A percentile compares a stretch with the other conserved stretches of the same genome.
phyloP scores from a whole-genome alignment of 1,284 basidiomycete genomes.

The Porodaedalea pini region DNA sequence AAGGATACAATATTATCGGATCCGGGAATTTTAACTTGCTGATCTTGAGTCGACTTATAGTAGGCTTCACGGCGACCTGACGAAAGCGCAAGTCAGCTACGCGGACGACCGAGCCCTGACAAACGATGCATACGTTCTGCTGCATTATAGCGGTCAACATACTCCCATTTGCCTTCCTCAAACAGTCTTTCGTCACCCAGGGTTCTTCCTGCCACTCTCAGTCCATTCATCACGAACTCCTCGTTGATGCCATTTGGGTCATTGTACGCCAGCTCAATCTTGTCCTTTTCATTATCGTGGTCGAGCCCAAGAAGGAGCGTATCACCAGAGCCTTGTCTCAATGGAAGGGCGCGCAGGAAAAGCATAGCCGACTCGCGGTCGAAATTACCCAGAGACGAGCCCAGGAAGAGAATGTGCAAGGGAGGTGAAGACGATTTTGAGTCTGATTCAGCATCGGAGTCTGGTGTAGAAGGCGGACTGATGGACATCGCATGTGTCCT shows the following conservation, averaged over 20 bases:
- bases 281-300: constrained; percentile 64
- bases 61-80: constrained; percentile 86
- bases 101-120: neutral
- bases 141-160: constrained; percentile 77
- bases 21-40: constrained; percentile 56
- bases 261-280: constrained; percentile 82
- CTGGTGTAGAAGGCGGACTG: constrained; percentile 40
- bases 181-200: constrained; percentile 64
- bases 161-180: constrained; percentile 74
- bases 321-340: constrained; percentile 69
- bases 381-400: constrained; percentile 94
- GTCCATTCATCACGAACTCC: constrained; percentile 89
- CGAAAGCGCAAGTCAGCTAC: constrained; percentile 13
- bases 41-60: constrained; percentile 65
- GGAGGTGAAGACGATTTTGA: constrained; percentile 35
- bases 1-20: constrained; percentile 48
- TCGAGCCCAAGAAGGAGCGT: constrained; percentile 83
- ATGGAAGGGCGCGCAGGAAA: constrained; percentile 79
- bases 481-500: constrained; percentile 21
- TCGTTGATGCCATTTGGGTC: constrained; percentile 76
- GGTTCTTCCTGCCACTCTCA: constrained; percentile 58
- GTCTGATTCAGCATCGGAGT: constrained; percentile 22
- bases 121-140: constrained; percentile 50
- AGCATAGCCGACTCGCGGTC: constrained; percentile 64
- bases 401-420: constrained; percentile 88